phyloP scores from a whole-genome alignment of 2,329 filamentous ascomycete species.

The Ophiosphaerella herpotricha region DNA sequence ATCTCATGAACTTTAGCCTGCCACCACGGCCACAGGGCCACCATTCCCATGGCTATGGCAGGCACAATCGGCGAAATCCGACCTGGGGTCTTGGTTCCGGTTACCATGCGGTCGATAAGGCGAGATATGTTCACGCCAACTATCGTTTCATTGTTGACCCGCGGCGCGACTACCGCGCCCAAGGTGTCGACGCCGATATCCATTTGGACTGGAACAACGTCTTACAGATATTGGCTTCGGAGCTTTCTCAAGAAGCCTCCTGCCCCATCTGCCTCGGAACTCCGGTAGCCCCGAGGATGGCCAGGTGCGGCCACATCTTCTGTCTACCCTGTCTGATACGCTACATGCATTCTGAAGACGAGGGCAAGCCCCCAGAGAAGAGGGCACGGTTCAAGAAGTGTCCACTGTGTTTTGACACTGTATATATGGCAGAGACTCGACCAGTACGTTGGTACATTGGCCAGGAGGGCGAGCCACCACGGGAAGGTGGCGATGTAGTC shows the following conservation, averaged over 20 bases:
- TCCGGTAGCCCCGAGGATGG: slow-evolving; percentile 94
- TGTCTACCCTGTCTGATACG: slow-evolving; percentile 91
- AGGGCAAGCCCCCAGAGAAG: slow-evolving; percentile 65
- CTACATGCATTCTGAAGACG: slow-evolving; percentile 87
- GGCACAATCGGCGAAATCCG: slow-evolving; percentile 65
- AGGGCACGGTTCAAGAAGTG: slow-evolving; percentile 89
- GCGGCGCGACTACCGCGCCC: slow-evolving; percentile 74
- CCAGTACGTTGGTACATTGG: slow-evolving; percentile 91
- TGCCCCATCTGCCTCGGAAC: slow-evolving; percentile 95
- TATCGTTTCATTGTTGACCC: slow-evolving; percentile 96
- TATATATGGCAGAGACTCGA: slow-evolving; percentile 89
- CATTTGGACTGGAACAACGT: slow-evolving; percentile 90
- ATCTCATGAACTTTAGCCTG: slow-evolving; percentile 88
- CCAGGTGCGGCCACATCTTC: slow-evolving; percentile 95
- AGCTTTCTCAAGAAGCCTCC: slow-evolving; percentile 82
- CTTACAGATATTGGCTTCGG: slow-evolving; percentile 87
- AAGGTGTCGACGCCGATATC: slow-evolving; percentile 84
- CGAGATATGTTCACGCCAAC: slow-evolving; percentile 90
- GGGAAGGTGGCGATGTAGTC: slow-evolving; percentile 86
- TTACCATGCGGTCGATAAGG: slow-evolving; percentile 89
- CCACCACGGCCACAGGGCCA: slow-evolving; percentile 72
- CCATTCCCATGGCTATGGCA: slow-evolving; percentile 59
- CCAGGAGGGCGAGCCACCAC: slow-evolving; percentile 79
- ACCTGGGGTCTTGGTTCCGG: slow-evolving; percentile 87
- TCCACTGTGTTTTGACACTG: slow-evolving; percentile 89